phyloP scores from a whole-genome alignment of 1,284 basidiomycete species.

The Cronartium quercuum region DNA sequence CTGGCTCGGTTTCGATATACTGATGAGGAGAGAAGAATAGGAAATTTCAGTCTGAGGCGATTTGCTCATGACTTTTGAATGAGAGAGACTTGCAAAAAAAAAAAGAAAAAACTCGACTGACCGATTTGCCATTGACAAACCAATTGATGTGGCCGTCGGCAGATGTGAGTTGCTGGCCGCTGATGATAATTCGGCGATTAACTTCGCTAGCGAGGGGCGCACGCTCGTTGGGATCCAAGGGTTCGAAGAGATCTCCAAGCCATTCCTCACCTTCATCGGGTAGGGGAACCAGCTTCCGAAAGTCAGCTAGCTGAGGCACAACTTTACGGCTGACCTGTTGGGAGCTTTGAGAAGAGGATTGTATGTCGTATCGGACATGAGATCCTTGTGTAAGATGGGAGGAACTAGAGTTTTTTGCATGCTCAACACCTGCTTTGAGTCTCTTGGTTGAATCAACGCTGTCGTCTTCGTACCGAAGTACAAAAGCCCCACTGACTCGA shows the following conservation, averaged over 20 bases:
- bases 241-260: slow-evolving; percentile 7
- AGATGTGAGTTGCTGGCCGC: slow-evolving; percentile 17
- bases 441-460: too few species aligned
- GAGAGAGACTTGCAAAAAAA: too few species aligned
- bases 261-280: slow-evolving; percentile 17
- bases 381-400: too few species aligned
- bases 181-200: slow-evolving; percentile 18
- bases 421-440: too few species aligned
- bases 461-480: slow-evolving; percentile 24
- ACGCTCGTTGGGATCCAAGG: slow-evolving; percentile 6
- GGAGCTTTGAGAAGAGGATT: background rate
- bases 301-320: background rate
- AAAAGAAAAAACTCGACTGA: background rate
- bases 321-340: background rate
- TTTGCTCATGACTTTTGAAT: background rate
- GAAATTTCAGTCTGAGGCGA: too few species aligned
- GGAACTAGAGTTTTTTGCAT: too few species aligned
- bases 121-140: slow-evolving; percentile 21
- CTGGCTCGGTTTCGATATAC: slow-evolving; percentile 19
- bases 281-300: slow-evolving; percentile 2
- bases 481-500: slow-evolving; percentile 13
- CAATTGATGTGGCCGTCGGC: slow-evolving; percentile 8
- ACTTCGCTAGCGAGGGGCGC: slow-evolving; percentile 21
- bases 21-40: too few species aligned
- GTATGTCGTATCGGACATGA: too few species aligned